These are phyloP conservation scores for Asparagopsis taxiformis DNA, from an alignment of 31 red algal species.

Conservation along the genomic window DNA sequence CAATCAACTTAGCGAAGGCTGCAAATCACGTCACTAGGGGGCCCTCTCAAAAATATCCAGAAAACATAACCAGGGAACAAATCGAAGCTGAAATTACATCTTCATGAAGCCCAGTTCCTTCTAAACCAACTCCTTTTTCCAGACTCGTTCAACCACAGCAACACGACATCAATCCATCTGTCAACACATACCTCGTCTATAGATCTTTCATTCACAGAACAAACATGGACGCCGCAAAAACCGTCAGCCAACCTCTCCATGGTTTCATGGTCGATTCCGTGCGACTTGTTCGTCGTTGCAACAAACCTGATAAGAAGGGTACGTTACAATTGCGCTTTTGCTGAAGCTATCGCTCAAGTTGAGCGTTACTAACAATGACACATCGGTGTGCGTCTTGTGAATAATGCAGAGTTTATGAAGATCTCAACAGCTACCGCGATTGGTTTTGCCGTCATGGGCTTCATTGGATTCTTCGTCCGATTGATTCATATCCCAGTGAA, in stretches of 20 bases:
- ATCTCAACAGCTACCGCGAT: slow-evolving; percentile 77
- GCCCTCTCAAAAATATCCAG: no score
- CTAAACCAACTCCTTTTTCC: no score
- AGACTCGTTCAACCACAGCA: no score
- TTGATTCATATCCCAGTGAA: slow-evolving; percentile 95
- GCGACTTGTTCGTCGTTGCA: slow-evolving; percentile 78
- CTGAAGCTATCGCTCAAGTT: not conserved
- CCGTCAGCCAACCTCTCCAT: slow-evolving; percentile 64
- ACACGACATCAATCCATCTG: no score
- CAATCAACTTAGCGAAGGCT: no score
- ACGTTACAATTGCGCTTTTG: slow-evolving; percentile 6
- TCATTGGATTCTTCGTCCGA: slow-evolving; percentile 92
- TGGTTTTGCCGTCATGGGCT: slow-evolving; percentile 89
- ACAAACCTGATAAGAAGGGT: slow-evolving; percentile 89
- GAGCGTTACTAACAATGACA: no score
- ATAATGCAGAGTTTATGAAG: slow-evolving; percentile 66
- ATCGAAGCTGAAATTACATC: no score
- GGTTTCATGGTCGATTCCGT: slow-evolving; percentile 77
- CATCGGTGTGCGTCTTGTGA: not conserved
- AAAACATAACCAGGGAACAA: no score
- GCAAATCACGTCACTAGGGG: no score
- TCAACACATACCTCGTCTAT: no score
- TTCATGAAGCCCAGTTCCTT: no score
- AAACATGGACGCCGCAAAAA: slow-evolving; percentile 56
- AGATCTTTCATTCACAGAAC: no score